Base-by-base conservation (phyloP, 805 yeast species). In the Blastobotrys terrestris region DNA sequence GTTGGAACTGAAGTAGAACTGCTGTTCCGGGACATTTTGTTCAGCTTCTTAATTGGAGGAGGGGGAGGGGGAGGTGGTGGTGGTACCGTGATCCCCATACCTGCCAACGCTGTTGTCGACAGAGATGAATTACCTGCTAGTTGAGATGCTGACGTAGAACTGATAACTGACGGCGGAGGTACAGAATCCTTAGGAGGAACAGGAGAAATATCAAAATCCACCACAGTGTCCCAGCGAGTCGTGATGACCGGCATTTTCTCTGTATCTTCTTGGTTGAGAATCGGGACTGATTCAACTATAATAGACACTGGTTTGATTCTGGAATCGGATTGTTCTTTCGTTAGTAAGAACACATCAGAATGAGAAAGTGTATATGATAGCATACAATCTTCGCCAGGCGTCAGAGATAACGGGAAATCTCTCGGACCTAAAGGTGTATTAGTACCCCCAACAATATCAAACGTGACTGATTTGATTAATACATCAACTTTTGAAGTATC, bases 151-250 rank as follows among this genome's bases (percentile, higher is more conserved):
- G n/a, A n/a, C n/a, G n/a, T n/a, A n/a, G n/a, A n/a, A 3, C n/a
- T 26, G 48, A 16, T 16, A 26, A 15, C 35, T 3, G 50, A 39
- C 15, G 50, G 50, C 3, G 50, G 44, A 21, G 49, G 43, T 26
- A 46, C 7, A 7, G 18, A 2, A 7, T n/a, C 18, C 3, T 19
- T 21, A 13, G 20, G 7, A 14, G 46, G 42, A 14, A 42, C 43
- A 13, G 35, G 31, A 14, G 56, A 19, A 7, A 49, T 31, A 41
- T 56, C 61, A 40, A 60, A 59, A 31, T 59, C 75, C 7, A 73
- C 65, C 31, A 65, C 65, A 2, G 77, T 71, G 3, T 64, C 62
- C 76, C 76, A 73, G 39, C 61, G 63, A 1, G 75, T 71, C 14
- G n/a, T 40, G 13, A 61, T 52, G 14, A 31, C 19, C 7, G 63